These are phyloP conservation scores for Ogataea saltuana DNA, from an alignment of 805 yeast species.

Conservation along the genomic window DNA sequence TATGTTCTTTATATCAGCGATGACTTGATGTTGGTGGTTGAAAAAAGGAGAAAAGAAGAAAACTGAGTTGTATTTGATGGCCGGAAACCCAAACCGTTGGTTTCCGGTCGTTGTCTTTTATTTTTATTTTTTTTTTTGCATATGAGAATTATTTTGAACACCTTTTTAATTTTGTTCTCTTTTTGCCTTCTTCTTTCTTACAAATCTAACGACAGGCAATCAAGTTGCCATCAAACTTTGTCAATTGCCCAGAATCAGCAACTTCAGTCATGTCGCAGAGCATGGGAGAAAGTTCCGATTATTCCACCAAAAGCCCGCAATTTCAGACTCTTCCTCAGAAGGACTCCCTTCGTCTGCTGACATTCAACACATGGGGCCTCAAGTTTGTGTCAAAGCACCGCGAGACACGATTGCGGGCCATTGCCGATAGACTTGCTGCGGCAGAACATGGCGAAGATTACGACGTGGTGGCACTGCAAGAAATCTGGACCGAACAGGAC, in stretches of 20 bases:
- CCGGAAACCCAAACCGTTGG: too few species aligned
- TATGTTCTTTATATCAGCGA: slow-evolving; percentile 24
- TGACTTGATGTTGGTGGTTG: slow-evolving; percentile 10
- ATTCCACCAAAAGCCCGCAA: not conserved
- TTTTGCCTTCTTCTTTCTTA: too few species aligned
- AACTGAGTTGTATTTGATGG: not conserved
- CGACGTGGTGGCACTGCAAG: slow-evolving; percentile 92
- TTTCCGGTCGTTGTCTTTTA: too few species aligned
- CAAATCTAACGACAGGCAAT: too few species aligned
- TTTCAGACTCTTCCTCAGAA: not conserved
- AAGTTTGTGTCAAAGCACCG: slow-evolving; percentile 79
- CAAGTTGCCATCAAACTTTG: too few species aligned
- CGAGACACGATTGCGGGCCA: slow-evolving; percentile 62
- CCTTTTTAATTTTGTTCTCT: too few species aligned
- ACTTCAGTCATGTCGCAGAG: not conserved
- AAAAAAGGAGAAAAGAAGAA: not conserved
- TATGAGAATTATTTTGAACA: too few species aligned
- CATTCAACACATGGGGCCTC: slow-evolving; percentile 88
- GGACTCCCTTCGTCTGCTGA: slow-evolving; percentile 48
- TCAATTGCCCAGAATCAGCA: not conserved
- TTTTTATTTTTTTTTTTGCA: too few species aligned
- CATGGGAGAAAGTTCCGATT: not conserved
- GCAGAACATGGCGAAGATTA: slow-evolving; percentile 43
- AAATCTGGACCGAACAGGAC: slow-evolving; percentile 86
- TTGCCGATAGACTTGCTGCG: slow-evolving; percentile 62